Percentiles rank a stretch among this genome's conserved stretches.
phyloP scores from a whole-genome alignment of 208 protist species.

The Acanthamoeba royreba region DNA sequence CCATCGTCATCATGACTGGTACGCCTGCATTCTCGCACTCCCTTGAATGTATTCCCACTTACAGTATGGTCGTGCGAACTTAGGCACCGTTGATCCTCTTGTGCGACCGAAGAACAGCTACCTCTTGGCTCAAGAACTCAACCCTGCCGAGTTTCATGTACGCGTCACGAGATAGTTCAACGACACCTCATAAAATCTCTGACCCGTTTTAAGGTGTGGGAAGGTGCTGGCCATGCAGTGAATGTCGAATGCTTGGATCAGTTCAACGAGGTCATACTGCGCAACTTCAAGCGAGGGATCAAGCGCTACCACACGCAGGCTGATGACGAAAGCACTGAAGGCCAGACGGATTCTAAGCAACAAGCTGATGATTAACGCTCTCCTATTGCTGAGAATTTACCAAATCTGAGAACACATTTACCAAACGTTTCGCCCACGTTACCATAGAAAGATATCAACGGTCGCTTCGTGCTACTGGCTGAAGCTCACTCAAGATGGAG shows the following conservation, averaged over 20 bases:
- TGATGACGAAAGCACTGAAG: no score
- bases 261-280: background rate
- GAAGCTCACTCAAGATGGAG: no score
- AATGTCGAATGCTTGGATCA: background rate
- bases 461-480: no score
- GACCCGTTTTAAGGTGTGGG: background rate
- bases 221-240: background rate
- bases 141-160: background rate
- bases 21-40: background rate
- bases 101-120: background rate
- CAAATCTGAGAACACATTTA: no score
- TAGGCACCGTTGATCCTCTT: background rate
- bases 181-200: background rate
- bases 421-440: no score
- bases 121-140: background rate
- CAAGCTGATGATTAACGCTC: no score
- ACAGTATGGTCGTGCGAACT: no score
- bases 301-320: no score
- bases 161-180: no score
- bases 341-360: no score
- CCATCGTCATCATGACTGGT: background rate
- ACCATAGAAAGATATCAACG: no score
- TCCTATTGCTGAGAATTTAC: no score
- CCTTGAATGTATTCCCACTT: background rate
- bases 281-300: background rate